These are phyloP conservation scores for Macrophomina pseudophaseolina DNA, from an alignment of 2,329 filamentous ascomycete species.

Conservation along the genomic window DNA sequence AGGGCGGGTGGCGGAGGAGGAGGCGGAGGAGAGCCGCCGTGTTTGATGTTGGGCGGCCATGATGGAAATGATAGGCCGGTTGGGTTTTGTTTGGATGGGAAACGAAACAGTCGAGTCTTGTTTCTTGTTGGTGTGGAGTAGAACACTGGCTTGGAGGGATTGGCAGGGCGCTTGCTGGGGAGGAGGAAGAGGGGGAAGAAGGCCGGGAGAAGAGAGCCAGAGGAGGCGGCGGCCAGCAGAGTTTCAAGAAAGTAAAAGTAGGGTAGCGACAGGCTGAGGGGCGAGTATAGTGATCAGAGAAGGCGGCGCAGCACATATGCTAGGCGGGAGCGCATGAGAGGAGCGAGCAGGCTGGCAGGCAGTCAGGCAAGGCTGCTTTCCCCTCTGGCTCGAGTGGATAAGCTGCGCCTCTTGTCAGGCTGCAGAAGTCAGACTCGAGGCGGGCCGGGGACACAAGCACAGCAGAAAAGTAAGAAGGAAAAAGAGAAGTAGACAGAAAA, in stretches of 20 bases:
- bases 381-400: neutral
- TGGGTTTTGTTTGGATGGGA: neutral
- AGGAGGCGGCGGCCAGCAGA: neutral
- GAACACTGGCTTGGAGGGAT: neutral
- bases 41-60: slow-evolving; percentile 10
- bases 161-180: neutral
- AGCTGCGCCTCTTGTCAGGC: neutral
- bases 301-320: neutral
- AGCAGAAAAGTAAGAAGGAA: slow-evolving; percentile 8
- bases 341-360: neutral
- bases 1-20: neutral
- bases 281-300: neutral
- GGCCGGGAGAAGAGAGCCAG: neutral
- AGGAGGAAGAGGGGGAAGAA: neutral
- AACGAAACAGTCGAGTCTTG: neutral
- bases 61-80: neutral
- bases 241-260: slow-evolving; percentile 21
- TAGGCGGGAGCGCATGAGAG: no score
- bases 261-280: slow-evolving; percentile 19
- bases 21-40: neutral
- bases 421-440: slow-evolving; percentile 9
- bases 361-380: neutral
- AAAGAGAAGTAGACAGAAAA: neutral
- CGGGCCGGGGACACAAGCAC: slow-evolving; percentile 12
- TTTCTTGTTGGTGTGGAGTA: neutral